Conservation (phyloP, 306 rosid genomes). For the Cucurbita ficifolia region DNA sequence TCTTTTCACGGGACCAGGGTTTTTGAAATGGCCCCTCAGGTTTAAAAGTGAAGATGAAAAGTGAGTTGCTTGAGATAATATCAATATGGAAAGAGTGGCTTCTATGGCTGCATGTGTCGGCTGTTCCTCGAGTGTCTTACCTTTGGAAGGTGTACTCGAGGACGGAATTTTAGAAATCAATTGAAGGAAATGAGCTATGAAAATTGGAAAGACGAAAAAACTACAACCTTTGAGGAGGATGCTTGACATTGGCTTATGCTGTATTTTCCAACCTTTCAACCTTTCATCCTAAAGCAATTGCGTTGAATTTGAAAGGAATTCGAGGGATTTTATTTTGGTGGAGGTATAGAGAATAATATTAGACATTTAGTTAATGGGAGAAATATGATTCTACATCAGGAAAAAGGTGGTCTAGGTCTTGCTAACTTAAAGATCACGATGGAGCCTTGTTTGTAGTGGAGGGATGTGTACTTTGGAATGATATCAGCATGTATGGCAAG, state of each 20-base stretch:
- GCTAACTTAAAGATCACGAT: not conserved
- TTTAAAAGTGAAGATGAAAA: not conserved
- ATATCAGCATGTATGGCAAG: not conserved
- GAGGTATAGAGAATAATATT: not conserved
- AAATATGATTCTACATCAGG: not conserved
- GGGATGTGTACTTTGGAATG: not conserved
- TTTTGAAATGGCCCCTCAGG: not conserved
- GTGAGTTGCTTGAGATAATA: not conserved
- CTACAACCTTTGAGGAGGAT: not conserved
- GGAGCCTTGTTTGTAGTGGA: not conserved
- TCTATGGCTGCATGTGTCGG: not conserved
- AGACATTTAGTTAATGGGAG: not conserved
- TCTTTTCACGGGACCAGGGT: not conserved
- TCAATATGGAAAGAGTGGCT: not conserved
- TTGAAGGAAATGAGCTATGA: not conserved
- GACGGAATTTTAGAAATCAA: not conserved
- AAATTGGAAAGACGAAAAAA: not conserved
- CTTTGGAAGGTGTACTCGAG: not conserved
- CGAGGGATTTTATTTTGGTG: not conserved
- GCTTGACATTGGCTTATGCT: not conserved
- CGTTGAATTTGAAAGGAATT: not conserved
- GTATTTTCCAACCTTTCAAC: not conserved
- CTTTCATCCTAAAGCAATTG: not conserved
- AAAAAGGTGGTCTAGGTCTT: not conserved
- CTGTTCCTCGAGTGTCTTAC: not conserved